phyloP scores from a whole-genome alignment of 1,284 basidiomycete genomes.

The Ganoderma lingzhi region DNA sequence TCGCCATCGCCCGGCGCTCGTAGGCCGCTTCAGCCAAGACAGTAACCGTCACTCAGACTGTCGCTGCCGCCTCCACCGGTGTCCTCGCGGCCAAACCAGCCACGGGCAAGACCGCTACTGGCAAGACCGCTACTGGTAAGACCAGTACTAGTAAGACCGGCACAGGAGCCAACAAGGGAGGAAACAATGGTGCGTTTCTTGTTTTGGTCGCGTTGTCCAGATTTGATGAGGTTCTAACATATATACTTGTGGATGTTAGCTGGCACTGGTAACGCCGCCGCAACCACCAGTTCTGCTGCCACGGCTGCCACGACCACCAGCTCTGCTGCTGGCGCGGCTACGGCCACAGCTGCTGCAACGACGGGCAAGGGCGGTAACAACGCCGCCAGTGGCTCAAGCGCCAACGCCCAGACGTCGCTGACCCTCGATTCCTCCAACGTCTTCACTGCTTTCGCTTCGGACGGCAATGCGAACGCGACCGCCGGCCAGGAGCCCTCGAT shows the following conservation, averaged over 20 bases:
- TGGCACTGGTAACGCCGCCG: conserved; percentile 23
- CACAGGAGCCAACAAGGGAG: background rate
- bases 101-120: conserved; percentile 9
- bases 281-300: conserved; percentile 14
- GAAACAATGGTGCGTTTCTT: background rate
- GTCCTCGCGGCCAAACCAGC: conserved; percentile 28
- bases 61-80: conserved; percentile 28
- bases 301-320: conserved; percentile 29
- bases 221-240: background rate
- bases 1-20: background rate
- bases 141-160: background rate
- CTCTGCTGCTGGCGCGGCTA: background rate
- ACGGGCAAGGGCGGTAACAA: conserved; percentile 2
- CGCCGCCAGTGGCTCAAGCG: conserved; percentile 30
- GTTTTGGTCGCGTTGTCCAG: background rate
- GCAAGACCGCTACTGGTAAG: background rate
- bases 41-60: conserved; percentile 35
- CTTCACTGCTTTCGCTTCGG: conserved; percentile 57
- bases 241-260: background rate
- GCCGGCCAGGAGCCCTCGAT: conserved; percentile 64
- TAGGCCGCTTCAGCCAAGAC: conserved; percentile 25
- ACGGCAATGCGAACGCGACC: conserved; percentile 53
- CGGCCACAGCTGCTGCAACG: background rate
- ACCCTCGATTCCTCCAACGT: conserved; percentile 62
- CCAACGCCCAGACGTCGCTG: conserved; percentile 38